Conservation (phyloP, 208 protist genomes). For the Zelonia costaricensis region DNA sequence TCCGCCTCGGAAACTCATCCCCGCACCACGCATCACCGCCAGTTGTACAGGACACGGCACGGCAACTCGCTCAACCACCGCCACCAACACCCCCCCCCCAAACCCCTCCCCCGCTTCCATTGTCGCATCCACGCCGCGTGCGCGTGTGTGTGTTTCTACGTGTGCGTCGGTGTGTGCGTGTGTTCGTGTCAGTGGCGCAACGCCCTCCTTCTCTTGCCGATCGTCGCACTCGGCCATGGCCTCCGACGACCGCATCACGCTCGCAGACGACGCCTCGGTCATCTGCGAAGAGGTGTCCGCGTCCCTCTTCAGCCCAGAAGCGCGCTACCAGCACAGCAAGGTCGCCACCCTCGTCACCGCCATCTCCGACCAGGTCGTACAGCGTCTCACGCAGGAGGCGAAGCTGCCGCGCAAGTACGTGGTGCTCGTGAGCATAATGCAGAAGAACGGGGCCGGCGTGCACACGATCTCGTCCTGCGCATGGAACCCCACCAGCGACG, state of each 20-base stretch:
- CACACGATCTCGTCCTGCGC: constrained; percentile 81
- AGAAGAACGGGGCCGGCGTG: constrained; percentile 90
- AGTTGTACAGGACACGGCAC: too few species aligned
- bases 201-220: neutral
- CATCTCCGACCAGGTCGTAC: constrained; percentile 77
- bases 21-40: too few species aligned
- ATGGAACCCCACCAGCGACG: constrained; percentile 90
- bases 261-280: constrained; percentile 75
- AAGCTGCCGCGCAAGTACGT: constrained; percentile 93
- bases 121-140: too few species aligned
- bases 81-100: too few species aligned
- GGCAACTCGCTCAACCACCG: too few species aligned
- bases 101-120: too few species aligned
- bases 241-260: constrained; percentile 60
- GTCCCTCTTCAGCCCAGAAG: constrained; percentile 65
- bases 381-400: constrained; percentile 79
- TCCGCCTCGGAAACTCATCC: too few species aligned
- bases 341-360: constrained; percentile 55
- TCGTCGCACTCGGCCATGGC: neutral
- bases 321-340: constrained; percentile 71
- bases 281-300: constrained; percentile 77
- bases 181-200: neutral
- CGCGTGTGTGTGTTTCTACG: constrained; percentile 25
- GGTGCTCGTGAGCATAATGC: constrained; percentile 76
- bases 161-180: constrained; percentile 14